Evolutionary conservation across 805 yeast genomes (phyloP), one percentile per base, ranked within the genome.

Genomic region (Jamesozyma jinghongensis): DNA sequence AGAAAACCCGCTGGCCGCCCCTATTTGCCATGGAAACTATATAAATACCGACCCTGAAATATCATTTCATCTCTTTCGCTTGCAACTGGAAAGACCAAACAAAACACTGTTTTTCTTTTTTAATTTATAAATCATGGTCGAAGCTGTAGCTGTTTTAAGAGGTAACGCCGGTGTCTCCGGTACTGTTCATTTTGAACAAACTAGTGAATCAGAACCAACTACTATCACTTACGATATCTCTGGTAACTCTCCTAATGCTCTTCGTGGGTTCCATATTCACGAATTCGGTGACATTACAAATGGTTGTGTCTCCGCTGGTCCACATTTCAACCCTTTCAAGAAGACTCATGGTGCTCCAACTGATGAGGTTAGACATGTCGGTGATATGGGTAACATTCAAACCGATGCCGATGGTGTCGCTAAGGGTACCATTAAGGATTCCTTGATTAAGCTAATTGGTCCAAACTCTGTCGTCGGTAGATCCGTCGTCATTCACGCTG

Each of bases 231-330:
- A 86, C 79, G 94, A 90, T 58, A 84, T 92, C 62, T 59, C 77
- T 43, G 98, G 98, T 65, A 85, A 87, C 68, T 80, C 77, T 51
- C 71, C 97, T 46, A 81, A 85, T 59, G 90, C 95, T 38, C 70
- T 74, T 63, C 81, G 95, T 69, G 98, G 98, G 40, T 90, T 92
- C 95, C 98, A 92, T 75, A 71, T 92, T 62, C 98, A 92, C 70
- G 82, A 85, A 63, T 92, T 92, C 60, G 98, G 98, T 71, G 98
- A 92, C 74, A 86, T 60, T 47, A 56, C 98, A 69, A 92, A 92
- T 66, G 98, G 98, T 52, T 92, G 98, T 73, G 90, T 95, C 46
- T 85, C 95, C 52, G 96, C 97, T 41, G 97, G 97, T 61, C 95
- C 96, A 45, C 97, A 88, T 71, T 87, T 86, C 77, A 81, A 88